These are phyloP conservation scores for Saccharomycopsis hybrid DNA, from an alignment of 1,139 yeast genomes.

Conservation along the genomic window DNA sequence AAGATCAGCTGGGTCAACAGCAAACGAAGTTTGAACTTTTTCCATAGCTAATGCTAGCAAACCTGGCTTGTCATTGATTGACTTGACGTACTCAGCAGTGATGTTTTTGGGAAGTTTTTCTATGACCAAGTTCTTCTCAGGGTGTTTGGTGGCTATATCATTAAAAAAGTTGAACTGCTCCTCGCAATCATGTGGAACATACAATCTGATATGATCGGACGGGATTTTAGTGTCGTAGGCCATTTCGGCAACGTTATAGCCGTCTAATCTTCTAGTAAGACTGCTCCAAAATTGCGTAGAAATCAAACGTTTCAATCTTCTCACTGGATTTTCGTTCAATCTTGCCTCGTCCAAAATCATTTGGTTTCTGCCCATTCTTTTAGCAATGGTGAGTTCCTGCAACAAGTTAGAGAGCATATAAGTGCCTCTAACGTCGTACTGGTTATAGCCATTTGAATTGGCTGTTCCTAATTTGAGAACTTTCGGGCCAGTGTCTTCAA, in stretches of 20 bases:
- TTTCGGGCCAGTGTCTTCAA: conserved; percentile 92
- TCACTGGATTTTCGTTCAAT: conserved; percentile 83
- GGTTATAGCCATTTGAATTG: conserved; percentile 73
- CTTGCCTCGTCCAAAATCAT: conserved; percentile 78
- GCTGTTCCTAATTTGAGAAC: conserved; percentile 78
- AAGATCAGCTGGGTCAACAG: conserved; percentile 26
- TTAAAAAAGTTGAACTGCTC: conserved; percentile 72
- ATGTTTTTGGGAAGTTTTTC: conserved; percentile 57
- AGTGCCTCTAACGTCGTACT: conserved; percentile 76
- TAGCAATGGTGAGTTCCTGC: conserved; percentile 86
- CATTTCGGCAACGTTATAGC: conserved; percentile 55
- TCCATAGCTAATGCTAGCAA: conserved; percentile 73
- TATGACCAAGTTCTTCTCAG: conserved; percentile 56
- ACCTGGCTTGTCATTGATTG: conserved; percentile 81
- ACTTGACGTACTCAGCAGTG: conserved; percentile 65
- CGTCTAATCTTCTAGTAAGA: conserved; percentile 67
- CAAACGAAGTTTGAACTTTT: conserved; percentile 29
- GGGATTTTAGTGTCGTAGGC: conserved; percentile 76
- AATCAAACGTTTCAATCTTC: conserved; percentile 67
- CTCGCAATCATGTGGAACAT: conserved; percentile 61
- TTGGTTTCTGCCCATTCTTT: conserved; percentile 69
- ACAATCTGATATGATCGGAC: conserved; percentile 59
- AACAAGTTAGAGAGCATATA: conserved; percentile 83
- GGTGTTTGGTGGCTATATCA: conserved; percentile 46
- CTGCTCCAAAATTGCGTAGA: conserved; percentile 75